phyloP scores from a whole-genome alignment of 1,284 basidiomycete genomes.

The Austropuccinia psidii region DNA sequence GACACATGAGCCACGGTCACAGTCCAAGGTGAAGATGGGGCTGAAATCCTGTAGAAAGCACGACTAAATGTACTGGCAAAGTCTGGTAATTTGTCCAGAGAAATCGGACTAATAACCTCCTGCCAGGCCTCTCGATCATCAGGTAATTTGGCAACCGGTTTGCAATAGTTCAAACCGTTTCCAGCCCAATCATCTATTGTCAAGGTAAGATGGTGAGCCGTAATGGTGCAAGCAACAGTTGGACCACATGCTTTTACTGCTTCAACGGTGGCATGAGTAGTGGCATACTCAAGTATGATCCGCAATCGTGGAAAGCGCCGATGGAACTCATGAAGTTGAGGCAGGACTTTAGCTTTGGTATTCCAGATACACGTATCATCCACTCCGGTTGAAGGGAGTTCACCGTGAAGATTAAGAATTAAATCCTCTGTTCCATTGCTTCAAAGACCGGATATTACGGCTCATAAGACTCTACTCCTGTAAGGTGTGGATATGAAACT shows the following conservation, averaged over 20 bases:
- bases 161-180: slow-evolving; percentile 93
- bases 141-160: slow-evolving; percentile 94
- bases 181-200: slow-evolving; percentile 97
- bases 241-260: slow-evolving; percentile 64
- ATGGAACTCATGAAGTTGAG: slow-evolving; percentile 78
- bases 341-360: slow-evolving; percentile 82
- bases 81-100: slow-evolving; percentile 66
- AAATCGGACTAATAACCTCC: slow-evolving; percentile 55
- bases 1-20: neutral
- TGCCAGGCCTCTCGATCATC: slow-evolving; percentile 79
- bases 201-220: slow-evolving; percentile 87
- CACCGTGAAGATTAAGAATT: slow-evolving; percentile 95
- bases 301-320: slow-evolving; percentile 78
- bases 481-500: too few species aligned
- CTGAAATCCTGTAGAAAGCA: slow-evolving; percentile 61
- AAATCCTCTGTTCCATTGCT: slow-evolving; percentile 86
- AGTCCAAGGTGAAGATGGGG: neutral
- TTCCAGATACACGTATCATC: slow-evolving; percentile 87
- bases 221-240: slow-evolving; percentile 94
- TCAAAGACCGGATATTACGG: slow-evolving; percentile 89
- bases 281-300: slow-evolving; percentile 99
- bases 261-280: slow-evolving; percentile 88
- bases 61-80: slow-evolving; percentile 73
- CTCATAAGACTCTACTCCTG: slow-evolving; percentile 96
- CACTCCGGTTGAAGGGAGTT: slow-evolving; percentile 80